These are phyloP conservation scores for Pseudogymnoascus sp. DNA, from an alignment of 2,329 filamentous ascomycete genomes.

Conservation along the genomic window DNA sequence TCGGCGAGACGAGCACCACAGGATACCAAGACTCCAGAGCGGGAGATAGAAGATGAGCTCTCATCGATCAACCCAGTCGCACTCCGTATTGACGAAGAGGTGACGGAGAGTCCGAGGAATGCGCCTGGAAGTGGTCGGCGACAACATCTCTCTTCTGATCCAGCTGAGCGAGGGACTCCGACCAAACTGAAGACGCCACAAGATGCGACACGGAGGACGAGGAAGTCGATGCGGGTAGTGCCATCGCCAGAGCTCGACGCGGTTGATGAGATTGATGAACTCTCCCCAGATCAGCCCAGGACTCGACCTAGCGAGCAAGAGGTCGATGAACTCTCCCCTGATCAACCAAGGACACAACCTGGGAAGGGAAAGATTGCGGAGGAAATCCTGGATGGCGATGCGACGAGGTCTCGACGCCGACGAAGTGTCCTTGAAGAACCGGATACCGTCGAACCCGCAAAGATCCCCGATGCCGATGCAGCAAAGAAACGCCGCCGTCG, in stretches of 20 bases:
- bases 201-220: slow-evolving; percentile 32
- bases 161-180: slow-evolving; percentile 20
- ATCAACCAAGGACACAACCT: neutral
- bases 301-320: slow-evolving; percentile 21
- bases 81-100: slow-evolving; percentile 32
- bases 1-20: neutral
- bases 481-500: slow-evolving; percentile 6
- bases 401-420: too few species aligned
- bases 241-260: slow-evolving; percentile 8
- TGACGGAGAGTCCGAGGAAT: slow-evolving; percentile 45
- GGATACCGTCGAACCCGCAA: neutral
- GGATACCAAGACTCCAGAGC: slow-evolving; percentile 14
- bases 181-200: slow-evolving; percentile 31
- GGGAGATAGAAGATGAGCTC: slow-evolving; percentile 17
- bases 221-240: neutral
- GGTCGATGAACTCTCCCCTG: neutral
- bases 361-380: slow-evolving; percentile 33
- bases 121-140: slow-evolving; percentile 49
- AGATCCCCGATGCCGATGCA: neutral
- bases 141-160: slow-evolving; percentile 14
- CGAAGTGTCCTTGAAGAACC: slow-evolving; percentile 19
- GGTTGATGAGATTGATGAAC: slow-evolving; percentile 22
- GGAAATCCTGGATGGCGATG: slow-evolving; percentile 31
- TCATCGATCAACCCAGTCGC: slow-evolving; percentile 2
- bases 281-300: slow-evolving; percentile 24